Evolutionary conservation across 2,329 filamentous ascomycete genomes (phyloP).

Genomic region (Exophiala calicioides): DNA sequence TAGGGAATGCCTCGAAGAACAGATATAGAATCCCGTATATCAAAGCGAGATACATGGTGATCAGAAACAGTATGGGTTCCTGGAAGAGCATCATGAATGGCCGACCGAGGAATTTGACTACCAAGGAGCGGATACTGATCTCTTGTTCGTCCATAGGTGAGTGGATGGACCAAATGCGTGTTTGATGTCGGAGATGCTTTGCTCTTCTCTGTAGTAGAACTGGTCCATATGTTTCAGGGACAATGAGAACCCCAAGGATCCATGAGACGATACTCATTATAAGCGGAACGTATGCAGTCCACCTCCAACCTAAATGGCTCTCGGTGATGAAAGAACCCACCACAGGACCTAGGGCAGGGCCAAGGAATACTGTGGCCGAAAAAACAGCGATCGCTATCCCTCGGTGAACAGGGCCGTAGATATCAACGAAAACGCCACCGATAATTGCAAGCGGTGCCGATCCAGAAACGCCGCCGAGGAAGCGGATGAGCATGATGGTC

Average conservation of each 20-base stretch:
- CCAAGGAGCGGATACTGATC: no score
- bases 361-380: slow-evolving; percentile 44
- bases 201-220: slow-evolving; percentile 32
- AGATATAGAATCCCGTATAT: slow-evolving; percentile 51
- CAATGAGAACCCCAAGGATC: slow-evolving; percentile 5
- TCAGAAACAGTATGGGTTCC: slow-evolving; percentile 64
- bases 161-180: no score
- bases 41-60: slow-evolving; percentile 56
- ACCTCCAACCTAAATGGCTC: slow-evolving; percentile 49
- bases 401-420: slow-evolving; percentile 61
- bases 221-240: slow-evolving; percentile 33
- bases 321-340: slow-evolving; percentile 50
- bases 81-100: no score
- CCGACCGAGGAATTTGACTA: no score
- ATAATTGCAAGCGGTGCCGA: slow-evolving; percentile 67
- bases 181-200: no score
- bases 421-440: slow-evolving; percentile 66
- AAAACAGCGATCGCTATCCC: slow-evolving; percentile 69
- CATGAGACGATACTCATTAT: slow-evolving; percentile 49
- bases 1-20: slow-evolving; percentile 62
- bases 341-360: slow-evolving; percentile 53
- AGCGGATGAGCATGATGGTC: slow-evolving; percentile 65
- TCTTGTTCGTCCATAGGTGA: no score
- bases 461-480: slow-evolving; percentile 49
- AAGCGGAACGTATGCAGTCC: slow-evolving; percentile 42